A percentile compares a stretch with the other conserved stretches of the same genome.
Evolutionary conservation across 371 early-diverging fungal genomes (phyloP).

Genomic region (Fennellomyces sp.): DNA sequence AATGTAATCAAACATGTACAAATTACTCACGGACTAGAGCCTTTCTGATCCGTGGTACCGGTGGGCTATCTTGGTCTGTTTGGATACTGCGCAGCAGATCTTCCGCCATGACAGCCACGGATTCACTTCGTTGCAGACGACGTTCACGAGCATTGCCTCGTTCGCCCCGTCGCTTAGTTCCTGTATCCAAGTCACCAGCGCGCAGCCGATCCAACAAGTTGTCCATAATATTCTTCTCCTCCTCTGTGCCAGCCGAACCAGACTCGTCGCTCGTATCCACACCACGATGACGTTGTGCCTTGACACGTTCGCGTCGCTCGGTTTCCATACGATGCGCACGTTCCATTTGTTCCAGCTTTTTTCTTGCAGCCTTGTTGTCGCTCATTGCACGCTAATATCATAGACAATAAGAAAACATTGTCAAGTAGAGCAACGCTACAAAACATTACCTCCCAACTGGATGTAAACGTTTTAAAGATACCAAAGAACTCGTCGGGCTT

Average conservation of each 20-base stretch:
- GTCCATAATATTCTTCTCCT: slow-evolving; percentile 83
- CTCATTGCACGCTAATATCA: slow-evolving; percentile 47
- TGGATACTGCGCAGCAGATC: slow-evolving; percentile 74
- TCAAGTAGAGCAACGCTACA: no score
- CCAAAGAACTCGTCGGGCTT: slow-evolving; percentile 92
- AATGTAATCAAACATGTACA: slow-evolving; percentile 1
- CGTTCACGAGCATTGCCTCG: slow-evolving; percentile 33
- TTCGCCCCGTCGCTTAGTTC: slow-evolving; percentile 54
- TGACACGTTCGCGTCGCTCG: slow-evolving; percentile 46
- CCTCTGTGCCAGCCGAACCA: slow-evolving; percentile 43
- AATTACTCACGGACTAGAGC: background rate
- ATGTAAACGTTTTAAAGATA: slow-evolving; percentile 80
- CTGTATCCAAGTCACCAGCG: slow-evolving; percentile 72
- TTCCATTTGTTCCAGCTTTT: slow-evolving; percentile 49
- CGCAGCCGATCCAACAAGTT: slow-evolving; percentile 77
- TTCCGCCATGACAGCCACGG: slow-evolving; percentile 67
- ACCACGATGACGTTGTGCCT: slow-evolving; percentile 45
- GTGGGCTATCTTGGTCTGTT: slow-evolving; percentile 37
- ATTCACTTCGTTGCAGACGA: slow-evolving; percentile 62
- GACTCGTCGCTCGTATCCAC: slow-evolving; percentile 50
- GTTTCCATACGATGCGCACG: slow-evolving; percentile 42
- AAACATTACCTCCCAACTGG: slow-evolving; percentile 65
- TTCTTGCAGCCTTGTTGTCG: slow-evolving; percentile 43
- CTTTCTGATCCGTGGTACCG: slow-evolving; percentile 10
- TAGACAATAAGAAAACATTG: background rate